Evolutionary conservation across 805 yeast species (phyloP), one percentile per base, ranked within the genome.

Genomic region (Candida sphagnicola): DNA sequence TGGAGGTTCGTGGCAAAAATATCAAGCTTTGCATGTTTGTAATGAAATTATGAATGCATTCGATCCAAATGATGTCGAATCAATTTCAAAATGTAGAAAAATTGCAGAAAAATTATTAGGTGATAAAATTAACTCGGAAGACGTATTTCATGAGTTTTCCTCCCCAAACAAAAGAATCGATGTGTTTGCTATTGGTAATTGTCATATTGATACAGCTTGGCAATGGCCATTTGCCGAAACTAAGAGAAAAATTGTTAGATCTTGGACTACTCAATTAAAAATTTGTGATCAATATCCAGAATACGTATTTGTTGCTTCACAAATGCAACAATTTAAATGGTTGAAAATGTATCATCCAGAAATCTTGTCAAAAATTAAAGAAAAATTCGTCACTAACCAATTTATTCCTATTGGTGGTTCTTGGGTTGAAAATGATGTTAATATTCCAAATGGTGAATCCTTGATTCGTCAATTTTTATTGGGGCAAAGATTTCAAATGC

Each of bases 171-270:
- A 70, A 19, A 39, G 59, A 18, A 61, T 76, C 41, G 80, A 82
- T 40, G 96, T 90, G 8, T 83, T 69, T 59, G 95, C 86, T 6
- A 74, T 93, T 47, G 99, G 99, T 31, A 86, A 93, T 58, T 93
- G 98, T 59, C 98, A 90, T 59, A 90, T 90, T 50, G 99, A 91
- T 55, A 91, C 98, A 13, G 98, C 98, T 12, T 91, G 99, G 99
- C 71, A 89, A 42, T 91, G 99, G 99, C 98, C 97, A n/a, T 91
- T 84, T 69, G 97, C 95, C 2, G 97, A 93, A 58, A 88, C 98
- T 1, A 82, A 85, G 50, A 77, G 98, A 37, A 91, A 91, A 56
- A 78, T 91, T 39, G 96, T 90, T 2, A 75, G 99, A 47, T 87
- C 96, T 4, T 91, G 98, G 98, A 82, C 96, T 0, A 79, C 96